Percentiles rank a stretch among this genome's conserved stretches.
Evolutionary conservation across 1,284 basidiomycete genomes (phyloP).

Genomic region (Ceratobasidium sp.): DNA sequence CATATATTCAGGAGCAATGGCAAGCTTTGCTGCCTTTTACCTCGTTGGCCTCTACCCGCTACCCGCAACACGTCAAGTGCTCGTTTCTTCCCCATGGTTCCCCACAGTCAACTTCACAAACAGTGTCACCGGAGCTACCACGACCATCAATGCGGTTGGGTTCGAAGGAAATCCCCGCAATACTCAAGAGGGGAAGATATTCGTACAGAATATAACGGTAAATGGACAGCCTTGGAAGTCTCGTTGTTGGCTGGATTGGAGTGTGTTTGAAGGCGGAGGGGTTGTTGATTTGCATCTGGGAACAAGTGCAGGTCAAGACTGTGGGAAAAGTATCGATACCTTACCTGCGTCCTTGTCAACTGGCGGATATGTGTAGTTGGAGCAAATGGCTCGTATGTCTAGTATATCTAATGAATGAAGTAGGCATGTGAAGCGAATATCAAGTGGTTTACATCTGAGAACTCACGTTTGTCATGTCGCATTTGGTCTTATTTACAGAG

Average conservation of each 20-base stretch:
- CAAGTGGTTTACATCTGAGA: background rate
- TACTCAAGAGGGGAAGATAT: constrained; percentile 63
- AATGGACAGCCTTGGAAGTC: constrained; percentile 67
- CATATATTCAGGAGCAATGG: constrained; percentile 68
- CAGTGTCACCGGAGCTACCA: constrained; percentile 65
- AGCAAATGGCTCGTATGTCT: background rate
- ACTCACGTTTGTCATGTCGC: background rate
- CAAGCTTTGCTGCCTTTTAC: constrained; percentile 70
- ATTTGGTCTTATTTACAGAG: background rate
- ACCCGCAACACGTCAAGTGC: constrained; percentile 67
- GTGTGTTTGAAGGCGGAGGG: constrained; percentile 64
- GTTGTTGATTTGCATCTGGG: constrained; percentile 64
- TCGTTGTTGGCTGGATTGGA: constrained; percentile 71
- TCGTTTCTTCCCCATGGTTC: constrained; percentile 72
- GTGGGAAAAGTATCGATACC: constrained; percentile 60
- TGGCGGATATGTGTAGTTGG: constrained; percentile 57
- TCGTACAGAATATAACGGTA: constrained; percentile 67
- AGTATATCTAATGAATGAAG: background rate
- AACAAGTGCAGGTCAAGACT: constrained; percentile 62
- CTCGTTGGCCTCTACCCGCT: constrained; percentile 69
- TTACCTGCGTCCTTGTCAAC: constrained; percentile 70
- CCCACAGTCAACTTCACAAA: constrained; percentile 68
- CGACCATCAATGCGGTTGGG: constrained; percentile 63
- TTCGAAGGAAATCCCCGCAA: constrained; percentile 64
- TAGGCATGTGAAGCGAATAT: background rate